Base-by-base conservation (phyloP, 2,329 filamentous ascomycete species). In the Phaeoacremonium minimum region DNA sequence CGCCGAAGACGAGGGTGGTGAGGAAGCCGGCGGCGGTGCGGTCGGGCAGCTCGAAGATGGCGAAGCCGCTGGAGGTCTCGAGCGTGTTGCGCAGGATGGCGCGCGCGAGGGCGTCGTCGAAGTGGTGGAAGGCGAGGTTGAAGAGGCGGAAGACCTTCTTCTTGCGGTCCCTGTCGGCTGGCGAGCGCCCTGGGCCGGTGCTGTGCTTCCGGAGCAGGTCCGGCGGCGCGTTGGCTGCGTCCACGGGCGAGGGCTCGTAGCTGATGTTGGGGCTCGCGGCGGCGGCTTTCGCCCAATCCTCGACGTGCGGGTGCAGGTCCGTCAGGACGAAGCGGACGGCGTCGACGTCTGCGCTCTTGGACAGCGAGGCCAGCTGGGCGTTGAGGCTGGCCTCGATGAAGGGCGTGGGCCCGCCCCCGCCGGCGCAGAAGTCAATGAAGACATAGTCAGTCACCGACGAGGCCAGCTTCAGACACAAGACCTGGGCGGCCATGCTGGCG, bases 71-170 rank as follows among this genome's bases (percentile, higher is more conserved):
- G 35, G 76, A 73, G 0, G 75, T 85, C 47, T 76, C 67, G 26
- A 87, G 57, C 0, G 81, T 83, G 52, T 84, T 79, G 35, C 66
- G 66, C 19, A 90, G 55, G 18, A 87, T 82, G 7, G 68, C 66
- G 17, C 55, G 61, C 1, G 81, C 85, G 14, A 80, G 58, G 4
- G 61, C 60, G 49, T 88, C 80, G 43, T 80, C 73, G 47, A 89
- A 89, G 60, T 89, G 85, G 57, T 89, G 85, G 51, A 90, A 90
- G 2, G 83, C 76, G 3, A 87, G 66, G 53, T 83, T 85, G 57
- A 85, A 89, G 33, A 88, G 61, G 5, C 85, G 69, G 52, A 87
- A 83, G 15, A 85, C 72, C 50, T 69, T 72, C 33, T 63, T 65
- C 4, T 61, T 63, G 9, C 58, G 52, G 6, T 46, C 50, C 14